phyloP scores from a whole-genome alignment of 2,329 filamentous ascomycete species.

The Lachnellula willkommii region DNA sequence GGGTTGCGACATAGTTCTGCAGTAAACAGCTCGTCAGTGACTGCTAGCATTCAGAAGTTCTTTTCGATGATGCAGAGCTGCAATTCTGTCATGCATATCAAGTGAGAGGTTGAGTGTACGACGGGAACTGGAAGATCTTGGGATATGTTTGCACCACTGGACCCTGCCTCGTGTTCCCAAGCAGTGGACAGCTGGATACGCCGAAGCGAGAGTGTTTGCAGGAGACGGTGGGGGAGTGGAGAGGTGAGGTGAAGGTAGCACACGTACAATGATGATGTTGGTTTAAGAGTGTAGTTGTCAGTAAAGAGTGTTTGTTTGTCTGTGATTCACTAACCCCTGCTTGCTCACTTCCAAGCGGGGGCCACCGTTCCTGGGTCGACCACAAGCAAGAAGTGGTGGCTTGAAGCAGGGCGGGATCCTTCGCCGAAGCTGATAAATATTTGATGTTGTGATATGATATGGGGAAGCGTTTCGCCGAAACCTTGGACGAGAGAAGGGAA shows the following conservation, averaged over 20 bases:
- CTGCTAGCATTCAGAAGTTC: neutral
- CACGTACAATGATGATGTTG: constrained; percentile 25
- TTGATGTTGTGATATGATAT: neutral
- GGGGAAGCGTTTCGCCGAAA: neutral
- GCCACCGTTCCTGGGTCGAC: constrained; percentile 29
- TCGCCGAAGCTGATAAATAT: neutral
- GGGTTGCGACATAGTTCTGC: constrained; percentile 45
- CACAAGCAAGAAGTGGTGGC: constrained; percentile 21
- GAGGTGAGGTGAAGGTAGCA: constrained; percentile 4
- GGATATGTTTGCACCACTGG: neutral
- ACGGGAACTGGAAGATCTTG: neutral
- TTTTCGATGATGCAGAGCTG: constrained; percentile 11
- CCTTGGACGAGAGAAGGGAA: neutral
- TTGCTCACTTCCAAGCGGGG: constrained; percentile 17
- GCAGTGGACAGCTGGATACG: neutral
- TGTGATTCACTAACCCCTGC: constrained; percentile 22
- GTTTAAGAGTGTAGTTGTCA: constrained; percentile 9
- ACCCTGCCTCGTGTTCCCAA: constrained; percentile 1
- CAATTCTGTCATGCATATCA: constrained; percentile 2
- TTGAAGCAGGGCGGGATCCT: constrained; percentile 8
- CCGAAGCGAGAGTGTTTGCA: constrained; percentile 1
- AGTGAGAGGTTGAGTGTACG: neutral
- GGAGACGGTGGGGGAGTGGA: neutral
- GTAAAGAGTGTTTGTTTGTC: constrained; percentile 23
- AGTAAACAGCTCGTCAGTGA: constrained; percentile 12